phyloP scores from a whole-genome alignment of 179 eudicot genomes.

The Monotropa hypopitys region DNA sequence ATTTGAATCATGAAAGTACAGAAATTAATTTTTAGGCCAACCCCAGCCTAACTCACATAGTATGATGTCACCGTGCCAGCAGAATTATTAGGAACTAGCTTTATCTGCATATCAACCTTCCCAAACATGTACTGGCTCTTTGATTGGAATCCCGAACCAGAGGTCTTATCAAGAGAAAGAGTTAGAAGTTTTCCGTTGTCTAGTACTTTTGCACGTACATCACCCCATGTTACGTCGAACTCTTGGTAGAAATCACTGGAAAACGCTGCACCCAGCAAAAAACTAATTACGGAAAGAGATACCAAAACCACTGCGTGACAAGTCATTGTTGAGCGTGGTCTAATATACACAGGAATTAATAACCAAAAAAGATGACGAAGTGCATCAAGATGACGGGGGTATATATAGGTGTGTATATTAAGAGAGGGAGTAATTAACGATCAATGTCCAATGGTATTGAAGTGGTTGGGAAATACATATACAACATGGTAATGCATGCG shows the following conservation, averaged over 20 bases:
- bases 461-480: neutral
- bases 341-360: neutral
- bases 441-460: neutral
- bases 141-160: conserved; percentile 4
- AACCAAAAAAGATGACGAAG: neutral
- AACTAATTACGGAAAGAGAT: neutral
- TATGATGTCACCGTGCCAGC: conserved; percentile 16
- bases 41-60: conserved; percentile 8
- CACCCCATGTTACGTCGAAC: conserved; percentile 9
- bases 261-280: neutral
- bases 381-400: neutral
- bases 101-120: conserved; percentile 11
- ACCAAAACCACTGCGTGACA: neutral
- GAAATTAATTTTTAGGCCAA: no score
- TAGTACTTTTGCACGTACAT: neutral
- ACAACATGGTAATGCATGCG: neutral
- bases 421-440: neutral
- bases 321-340: neutral
- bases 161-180: conserved; percentile 9
- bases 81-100: conserved; percentile 12
- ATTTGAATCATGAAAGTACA: no score
- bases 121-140: conserved; percentile 11
- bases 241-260: conserved; percentile 7
- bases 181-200: conserved; percentile 9
- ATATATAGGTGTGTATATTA: neutral